A percentile compares a stretch with the other conserved stretches of the same genome.
These are phyloP conservation scores for Hygrocybe coccinea DNA, from an alignment of 768 basidiomycete species.

Conservation along the genomic window DNA sequence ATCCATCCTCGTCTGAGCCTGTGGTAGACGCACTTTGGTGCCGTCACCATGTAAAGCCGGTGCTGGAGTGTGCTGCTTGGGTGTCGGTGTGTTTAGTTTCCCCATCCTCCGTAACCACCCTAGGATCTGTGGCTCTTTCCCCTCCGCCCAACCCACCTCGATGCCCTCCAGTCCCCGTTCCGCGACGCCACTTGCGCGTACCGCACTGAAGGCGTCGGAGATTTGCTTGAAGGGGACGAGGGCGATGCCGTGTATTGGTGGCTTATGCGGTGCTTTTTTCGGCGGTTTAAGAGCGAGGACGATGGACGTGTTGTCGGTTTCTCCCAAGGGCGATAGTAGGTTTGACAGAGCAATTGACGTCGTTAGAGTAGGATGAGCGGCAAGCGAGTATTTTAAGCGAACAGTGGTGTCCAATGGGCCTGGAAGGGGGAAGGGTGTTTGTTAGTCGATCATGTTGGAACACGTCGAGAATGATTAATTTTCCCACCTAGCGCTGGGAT, in stretches of 20 bases:
- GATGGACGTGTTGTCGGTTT: conserved; percentile 57
- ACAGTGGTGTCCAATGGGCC: conserved; percentile 71
- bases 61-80: background rate
- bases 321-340: conserved; percentile 58
- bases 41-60: conserved; percentile 4
- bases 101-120: conserved; percentile 71
- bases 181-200: conserved; percentile 52
- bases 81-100: conserved; percentile 40
- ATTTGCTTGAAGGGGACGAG: conserved; percentile 74
- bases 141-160: conserved; percentile 70
- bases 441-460: no score
- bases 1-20: conserved; percentile 25
- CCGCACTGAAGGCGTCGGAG: conserved; percentile 69
- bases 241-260: conserved; percentile 65
- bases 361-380: conserved; percentile 53
- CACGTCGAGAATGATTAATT: background rate
- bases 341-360: conserved; percentile 43
- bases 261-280: conserved; percentile 50
- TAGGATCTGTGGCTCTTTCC: conserved; percentile 68
- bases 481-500: conserved; percentile 54
- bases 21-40: conserved; percentile 24
- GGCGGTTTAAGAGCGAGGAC: conserved; percentile 63
- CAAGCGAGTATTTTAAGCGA: conserved; percentile 61
- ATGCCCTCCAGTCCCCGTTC: conserved; percentile 55
- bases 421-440: conserved; percentile 22